Base-by-base conservation (phyloP, 345 rosid species). In the Arabis hirsuta region DNA sequence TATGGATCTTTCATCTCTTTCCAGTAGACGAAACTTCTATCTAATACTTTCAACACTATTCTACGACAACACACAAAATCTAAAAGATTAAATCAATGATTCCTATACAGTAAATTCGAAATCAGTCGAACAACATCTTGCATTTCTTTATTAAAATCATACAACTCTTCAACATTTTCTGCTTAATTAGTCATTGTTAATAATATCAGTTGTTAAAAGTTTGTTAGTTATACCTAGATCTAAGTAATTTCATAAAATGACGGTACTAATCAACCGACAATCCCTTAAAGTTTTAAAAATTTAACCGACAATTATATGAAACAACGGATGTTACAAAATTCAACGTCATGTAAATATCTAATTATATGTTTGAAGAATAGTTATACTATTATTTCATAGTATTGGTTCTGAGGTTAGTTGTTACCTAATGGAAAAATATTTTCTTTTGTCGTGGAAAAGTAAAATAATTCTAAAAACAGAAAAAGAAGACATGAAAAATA, bases 251-350 rank as follows among this genome's bases (percentile, higher is more conserved):
- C 7, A 20, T 12, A 61, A 42, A 72, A 53, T 43, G 46, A 53
- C 54, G 9, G 62, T 34, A 26, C 67, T 27, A 54, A 72, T 44
- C 31, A 36, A 63, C 76, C 70, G 64, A 63, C 50, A 38, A 22
- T 54, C 22, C n/a, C n/a, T 36, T 52, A 29, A 52, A 62, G 13
- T 63, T 44, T 54, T 7, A 53, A 53, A 3, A 62, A 62, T 34
- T 54, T 31, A 73, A 63, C 76, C 69, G 55, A 56, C 71, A 46
- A 38, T 55, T n/a, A 4, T 12, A n/a, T 12, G 32, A 55, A 14
- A 36, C 12, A 24, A 45, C 9, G 54, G 55, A 32, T 13, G 38
- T 41, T 27, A 52, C 59, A 61, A 54, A 53, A 9, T n/a, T 44
- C 55, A 72, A 32, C 47, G 39, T 53, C 29, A 19, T 39, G 29